Percentiles rank a stretch among this genome's conserved stretches.
phyloP scores from a whole-genome alignment of 371 early-diverging fungal species.

The Chytridium lagenaria region DNA sequence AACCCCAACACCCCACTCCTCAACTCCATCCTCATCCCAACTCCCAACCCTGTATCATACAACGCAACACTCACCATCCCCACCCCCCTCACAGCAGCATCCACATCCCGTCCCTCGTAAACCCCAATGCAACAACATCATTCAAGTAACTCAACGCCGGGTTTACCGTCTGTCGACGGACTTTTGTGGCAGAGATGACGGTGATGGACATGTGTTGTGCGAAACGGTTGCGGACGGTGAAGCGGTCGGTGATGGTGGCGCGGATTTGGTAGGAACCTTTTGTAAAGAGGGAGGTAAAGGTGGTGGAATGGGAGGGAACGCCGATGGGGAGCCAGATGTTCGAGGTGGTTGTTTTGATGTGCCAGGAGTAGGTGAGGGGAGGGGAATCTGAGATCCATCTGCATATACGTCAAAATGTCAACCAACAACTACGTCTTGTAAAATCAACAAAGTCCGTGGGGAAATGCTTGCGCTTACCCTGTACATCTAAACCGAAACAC shows the following conservation, averaged over 20 bases:
- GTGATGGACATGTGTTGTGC: background rate
- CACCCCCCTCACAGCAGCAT: background rate
- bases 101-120: background rate
- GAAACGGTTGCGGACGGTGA: background rate
- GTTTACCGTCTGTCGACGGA: background rate
- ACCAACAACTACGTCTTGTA: background rate
- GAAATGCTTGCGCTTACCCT: background rate
- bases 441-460: background rate
- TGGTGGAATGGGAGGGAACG: background rate
- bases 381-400: background rate
- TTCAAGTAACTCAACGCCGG: background rate
- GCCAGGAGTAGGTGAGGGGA: background rate
- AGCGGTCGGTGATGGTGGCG: background rate
- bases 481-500: background rate
- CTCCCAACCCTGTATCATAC: background rate
- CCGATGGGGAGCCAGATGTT: background rate
- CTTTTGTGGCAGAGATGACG: background rate
- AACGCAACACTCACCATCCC: background rate
- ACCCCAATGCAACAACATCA: background rate
- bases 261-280: background rate
- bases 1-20: too few relatives aligned
- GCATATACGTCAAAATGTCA: background rate
- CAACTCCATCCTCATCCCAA: background rate
- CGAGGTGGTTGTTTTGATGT: background rate
- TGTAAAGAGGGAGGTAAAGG: background rate